These are phyloP conservation scores for Brassica rapa DNA, from an alignment of 345 rosid genomes.

Conservation along the genomic window DNA sequence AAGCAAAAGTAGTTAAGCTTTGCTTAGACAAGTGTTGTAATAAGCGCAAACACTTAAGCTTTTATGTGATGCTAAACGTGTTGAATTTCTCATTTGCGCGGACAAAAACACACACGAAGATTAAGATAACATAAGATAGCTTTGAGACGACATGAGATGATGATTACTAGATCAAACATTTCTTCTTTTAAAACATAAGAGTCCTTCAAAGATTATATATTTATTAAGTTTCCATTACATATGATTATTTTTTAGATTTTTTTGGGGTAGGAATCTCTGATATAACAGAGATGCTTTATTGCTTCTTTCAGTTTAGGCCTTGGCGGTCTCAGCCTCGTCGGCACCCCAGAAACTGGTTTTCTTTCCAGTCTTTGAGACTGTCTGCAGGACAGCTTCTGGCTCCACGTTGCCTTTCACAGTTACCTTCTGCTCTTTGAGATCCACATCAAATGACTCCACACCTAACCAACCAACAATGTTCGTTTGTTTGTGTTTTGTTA, in stretches of 20 bases:
- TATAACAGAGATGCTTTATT: constrained; percentile 9
- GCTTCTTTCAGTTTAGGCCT: constrained; percentile 20
- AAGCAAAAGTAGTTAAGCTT: not conserved
- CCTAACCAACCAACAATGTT: constrained; percentile 37
- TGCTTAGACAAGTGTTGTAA: not conserved
- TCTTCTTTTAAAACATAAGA: not conserved
- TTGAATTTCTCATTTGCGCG: too few relatives aligned
- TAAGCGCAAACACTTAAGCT: not conserved
- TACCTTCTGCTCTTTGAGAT: constrained; percentile 78
- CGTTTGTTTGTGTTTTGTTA: not conserved
- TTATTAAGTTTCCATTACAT: constrained; percentile 20
- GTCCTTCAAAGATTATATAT: not conserved
- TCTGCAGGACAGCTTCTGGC: constrained; percentile 78
- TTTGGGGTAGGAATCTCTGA: not conserved
- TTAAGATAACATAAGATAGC: not conserved
- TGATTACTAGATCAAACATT: not conserved
- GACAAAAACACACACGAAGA: not conserved
- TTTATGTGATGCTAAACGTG: not conserved
- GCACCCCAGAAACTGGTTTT: constrained; percentile 79
- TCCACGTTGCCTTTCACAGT: constrained; percentile 80
- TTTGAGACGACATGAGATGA: not conserved
- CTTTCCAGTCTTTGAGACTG: constrained; percentile 82
- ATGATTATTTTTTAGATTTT: not conserved
- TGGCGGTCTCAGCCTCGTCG: constrained; percentile 49
- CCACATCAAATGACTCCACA: constrained; percentile 75